Evolutionary conservation across 2,329 filamentous ascomycete genomes (phyloP), one percentile per base, ranked within the genome.

Genomic region (Rutstroemia sp.): DNA sequence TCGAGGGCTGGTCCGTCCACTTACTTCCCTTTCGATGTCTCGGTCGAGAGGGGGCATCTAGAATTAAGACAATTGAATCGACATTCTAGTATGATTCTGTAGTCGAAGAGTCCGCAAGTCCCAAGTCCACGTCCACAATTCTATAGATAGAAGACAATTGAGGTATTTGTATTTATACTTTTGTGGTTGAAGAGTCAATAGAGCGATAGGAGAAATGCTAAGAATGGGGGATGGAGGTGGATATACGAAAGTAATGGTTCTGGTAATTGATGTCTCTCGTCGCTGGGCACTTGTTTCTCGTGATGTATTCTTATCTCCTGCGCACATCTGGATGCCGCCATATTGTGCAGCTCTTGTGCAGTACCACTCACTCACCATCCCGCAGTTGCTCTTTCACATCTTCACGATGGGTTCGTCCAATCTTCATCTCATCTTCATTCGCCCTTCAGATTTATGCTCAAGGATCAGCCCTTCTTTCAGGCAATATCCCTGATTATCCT

Each of bases 361-460:
- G 8, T 10, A 9, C 10, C 27, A 4, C 27, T 30, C 27, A 30
- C 8, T 8, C 27, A 2, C 27, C 9, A 3, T 30, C 27, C 27
- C 27, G 27, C 27, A 30, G 8, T 30, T 30, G 27, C 27, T 12
- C 27, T 30, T 30, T 30, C 27, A 30, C 4, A 30, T 9, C 27
- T 40, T 40, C 38, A 17, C 10, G 12, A 40, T 7, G 6, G 16
- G 38, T 40, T 40, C 38, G 14, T 40, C 38, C 38, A 30, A 3
- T 27, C 36, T 42, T 52, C 50, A 23, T 52, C 39, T 38, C 42
- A 52, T 52, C 50, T 45, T 52, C 38, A 52, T 44, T 34, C 38
- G 27, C 6, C 27, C 42, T 46, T 3, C 25, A 8, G 38, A 19
- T 7, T 25, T 10, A 25, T 21, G 12, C 19, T 52, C 34, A 40